Evolutionary conservation across 768 basidiomycete genomes (phyloP).

Genomic region (Mycena maculata): DNA sequence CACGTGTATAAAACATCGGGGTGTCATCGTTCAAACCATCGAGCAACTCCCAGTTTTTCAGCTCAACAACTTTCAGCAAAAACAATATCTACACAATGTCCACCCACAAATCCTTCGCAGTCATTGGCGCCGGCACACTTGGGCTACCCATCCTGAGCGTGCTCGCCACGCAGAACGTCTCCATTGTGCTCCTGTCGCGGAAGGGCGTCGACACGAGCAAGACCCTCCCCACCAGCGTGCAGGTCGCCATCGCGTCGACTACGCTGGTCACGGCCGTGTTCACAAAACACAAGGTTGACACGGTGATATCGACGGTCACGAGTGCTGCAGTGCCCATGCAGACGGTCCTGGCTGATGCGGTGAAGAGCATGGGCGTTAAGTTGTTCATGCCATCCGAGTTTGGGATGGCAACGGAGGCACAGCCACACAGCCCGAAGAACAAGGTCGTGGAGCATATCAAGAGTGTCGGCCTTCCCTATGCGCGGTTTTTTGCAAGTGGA

Average conservation of each 20-base stretch:
- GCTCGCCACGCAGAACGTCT: conserved; percentile 59
- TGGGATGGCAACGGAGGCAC: conserved; percentile 48
- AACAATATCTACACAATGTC: not conserved
- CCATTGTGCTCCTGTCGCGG: conserved; percentile 35
- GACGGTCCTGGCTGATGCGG: conserved; percentile 46
- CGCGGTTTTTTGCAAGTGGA: conserved; percentile 48
- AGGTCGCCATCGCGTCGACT: conserved; percentile 44
- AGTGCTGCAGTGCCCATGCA: conserved; percentile 39
- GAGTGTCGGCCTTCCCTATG: conserved; percentile 43
- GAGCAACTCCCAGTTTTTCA: too few relatives aligned
- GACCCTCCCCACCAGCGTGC: conserved; percentile 37
- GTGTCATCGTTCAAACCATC: too few relatives aligned
- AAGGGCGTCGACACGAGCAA: conserved; percentile 7
- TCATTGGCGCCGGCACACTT: conserved; percentile 29
- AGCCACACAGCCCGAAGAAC: conserved; percentile 41
- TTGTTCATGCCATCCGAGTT: conserved; percentile 55
- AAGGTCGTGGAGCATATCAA: conserved; percentile 42
- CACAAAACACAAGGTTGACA: conserved; percentile 46
- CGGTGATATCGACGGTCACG: conserved; percentile 49
- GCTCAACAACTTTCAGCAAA: too few relatives aligned
- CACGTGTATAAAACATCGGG: too few relatives aligned
- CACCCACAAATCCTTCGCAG: conserved; percentile 3
- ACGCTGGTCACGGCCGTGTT: conserved; percentile 41
- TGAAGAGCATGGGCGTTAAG: conserved; percentile 49
- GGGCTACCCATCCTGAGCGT: conserved; percentile 47